Evolutionary conservation across 208 protist species (phyloP), one percentile per base, ranked within the genome.

Genomic region (Leishmania mexicana): DNA sequence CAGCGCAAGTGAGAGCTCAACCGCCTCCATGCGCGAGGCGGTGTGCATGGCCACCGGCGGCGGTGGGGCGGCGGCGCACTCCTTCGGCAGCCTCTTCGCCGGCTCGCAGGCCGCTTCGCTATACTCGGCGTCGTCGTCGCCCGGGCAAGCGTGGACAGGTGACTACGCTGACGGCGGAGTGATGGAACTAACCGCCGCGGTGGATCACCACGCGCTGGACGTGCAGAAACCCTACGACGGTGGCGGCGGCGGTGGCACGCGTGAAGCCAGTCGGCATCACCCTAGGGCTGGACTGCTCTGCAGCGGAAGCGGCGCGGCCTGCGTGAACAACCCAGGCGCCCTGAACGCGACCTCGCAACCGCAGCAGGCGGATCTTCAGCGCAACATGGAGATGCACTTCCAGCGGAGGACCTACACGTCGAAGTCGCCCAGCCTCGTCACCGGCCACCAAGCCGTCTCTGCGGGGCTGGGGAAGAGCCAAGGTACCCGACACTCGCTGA

Each of bases 81-180:
- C 75, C 57, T 78, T 78, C 3, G 75, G 75, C 24, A 78, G 75
- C 40, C 24, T 78, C 75, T 78, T 78, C 75, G 53, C 53, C 38
- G 54, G 13, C 24, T 78, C 57, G 17, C 49, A 6, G 35, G 5
- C 53, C 21, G 11, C 1, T n/a, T 78, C 75, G 31, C 40, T 45
- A 5, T 11, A n/a, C 35, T 45, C 40, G 40, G 38, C 7, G 40
- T 68, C 72, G 53, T 21, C 28, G 11, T n/a, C 75, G 40, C 57
- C 49, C 4, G 53, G 21, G 38, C 35, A 40, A 17, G 19, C 53
- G 21, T 62, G 75, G 57, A 49, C 67, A 28, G 75, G 21, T 6
- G 57, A 31, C 75, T 62, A 68, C 40, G 24, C 38, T 7, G 53
- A 51, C 42, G 38, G 38, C 38, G 3, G 72, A 21, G 7, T 17